Percentiles rank a stretch among this genome's conserved stretches.
Evolutionary conservation across 345 rosid genomes (phyloP).

Genomic region (Alliaria petiolata): DNA sequence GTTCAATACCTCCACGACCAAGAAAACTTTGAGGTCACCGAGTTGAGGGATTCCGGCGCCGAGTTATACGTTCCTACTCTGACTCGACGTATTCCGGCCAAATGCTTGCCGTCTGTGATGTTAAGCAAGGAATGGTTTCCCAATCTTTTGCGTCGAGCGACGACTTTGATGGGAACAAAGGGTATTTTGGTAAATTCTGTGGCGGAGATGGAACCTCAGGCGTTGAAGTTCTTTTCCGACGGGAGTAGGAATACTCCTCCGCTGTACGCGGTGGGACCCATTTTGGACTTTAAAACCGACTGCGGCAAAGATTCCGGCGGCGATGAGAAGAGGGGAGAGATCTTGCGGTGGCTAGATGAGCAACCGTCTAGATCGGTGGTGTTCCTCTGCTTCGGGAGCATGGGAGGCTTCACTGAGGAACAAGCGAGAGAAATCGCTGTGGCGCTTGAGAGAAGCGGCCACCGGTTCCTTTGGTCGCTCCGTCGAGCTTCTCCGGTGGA

Average conservation of each 20-base stretch:
- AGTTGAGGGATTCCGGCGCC: constrained; percentile 23
- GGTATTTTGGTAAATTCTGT: constrained; percentile 54
- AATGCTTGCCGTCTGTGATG: constrained; percentile 18
- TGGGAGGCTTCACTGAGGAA: too few relatives aligned
- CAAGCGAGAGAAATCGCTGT: too few relatives aligned
- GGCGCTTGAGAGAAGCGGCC: too few relatives aligned
- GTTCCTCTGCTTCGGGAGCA: too few relatives aligned
- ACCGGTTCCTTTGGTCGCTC: too few relatives aligned
- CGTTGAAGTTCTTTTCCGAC: constrained; percentile 17
- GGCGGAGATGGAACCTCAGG: constrained; percentile 40
- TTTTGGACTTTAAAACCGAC: too few relatives aligned
- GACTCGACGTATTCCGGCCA: constrained; percentile 31
- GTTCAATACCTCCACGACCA: constrained; percentile 23
- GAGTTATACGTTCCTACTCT: constrained; percentile 34
- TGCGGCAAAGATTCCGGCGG: too few relatives aligned
- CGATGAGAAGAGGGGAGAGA: too few relatives aligned
- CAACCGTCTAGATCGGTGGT: too few relatives aligned
- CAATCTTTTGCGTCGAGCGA: background rate
- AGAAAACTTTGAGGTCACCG: constrained; percentile 4
- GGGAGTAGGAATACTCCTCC: background rate
- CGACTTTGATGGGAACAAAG: constrained; percentile 15
- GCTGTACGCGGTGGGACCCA: too few relatives aligned
- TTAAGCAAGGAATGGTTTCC: background rate
- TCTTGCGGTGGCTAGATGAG: too few relatives aligned
- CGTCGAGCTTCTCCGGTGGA: too few relatives aligned